These are phyloP conservation scores for Cladophialophora psammophila DNA, from an alignment of 2,329 filamentous ascomycete species.

Conservation along the genomic window DNA sequence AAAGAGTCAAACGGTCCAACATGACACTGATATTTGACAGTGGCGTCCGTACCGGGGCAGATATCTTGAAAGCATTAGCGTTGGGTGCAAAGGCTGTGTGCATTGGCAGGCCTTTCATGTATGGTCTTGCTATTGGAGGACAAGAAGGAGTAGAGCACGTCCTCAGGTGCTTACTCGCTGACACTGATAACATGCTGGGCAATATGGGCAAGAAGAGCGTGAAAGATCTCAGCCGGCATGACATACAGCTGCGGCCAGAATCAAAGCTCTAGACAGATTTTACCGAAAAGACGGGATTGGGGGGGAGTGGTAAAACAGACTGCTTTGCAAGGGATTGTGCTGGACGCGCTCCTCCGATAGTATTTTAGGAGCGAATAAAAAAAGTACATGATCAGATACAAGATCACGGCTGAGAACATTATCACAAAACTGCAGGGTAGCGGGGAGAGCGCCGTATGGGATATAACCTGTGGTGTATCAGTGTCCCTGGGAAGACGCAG, in stretches of 20 bases:
- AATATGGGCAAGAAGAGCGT: conserved; percentile 40
- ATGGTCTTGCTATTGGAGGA: conserved; percentile 63
- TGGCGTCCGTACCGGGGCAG: conserved; percentile 58
- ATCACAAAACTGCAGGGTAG: too few relatives aligned
- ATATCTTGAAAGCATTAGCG: conserved; percentile 60
- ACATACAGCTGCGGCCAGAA: conserved; percentile 35
- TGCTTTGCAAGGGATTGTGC: too few relatives aligned
- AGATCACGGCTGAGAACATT: too few relatives aligned
- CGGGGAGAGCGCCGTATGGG: too few relatives aligned
- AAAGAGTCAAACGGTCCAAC: conserved; percentile 43
- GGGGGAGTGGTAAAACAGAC: too few relatives aligned
- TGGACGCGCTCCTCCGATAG: too few relatives aligned
- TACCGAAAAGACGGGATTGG: neutral
- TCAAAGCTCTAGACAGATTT: conserved; percentile 30
- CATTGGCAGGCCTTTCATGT: conserved; percentile 65
- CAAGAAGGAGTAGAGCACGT: conserved; percentile 62
- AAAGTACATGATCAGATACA: too few relatives aligned
- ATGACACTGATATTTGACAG: conserved; percentile 60
- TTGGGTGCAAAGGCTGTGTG: conserved; percentile 66
- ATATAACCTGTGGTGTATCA: too few relatives aligned
- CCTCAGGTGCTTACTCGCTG: conserved; percentile 59
- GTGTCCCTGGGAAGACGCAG: too few relatives aligned
- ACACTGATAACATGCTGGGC: conserved; percentile 44
- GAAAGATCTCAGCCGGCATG: conserved; percentile 36
- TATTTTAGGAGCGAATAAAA: too few relatives aligned